A percentile compares a stretch with the other conserved stretches of the same genome.
Conservation (phyloP, 345 rosid genomes). For the Acer yangbiense region DNA sequence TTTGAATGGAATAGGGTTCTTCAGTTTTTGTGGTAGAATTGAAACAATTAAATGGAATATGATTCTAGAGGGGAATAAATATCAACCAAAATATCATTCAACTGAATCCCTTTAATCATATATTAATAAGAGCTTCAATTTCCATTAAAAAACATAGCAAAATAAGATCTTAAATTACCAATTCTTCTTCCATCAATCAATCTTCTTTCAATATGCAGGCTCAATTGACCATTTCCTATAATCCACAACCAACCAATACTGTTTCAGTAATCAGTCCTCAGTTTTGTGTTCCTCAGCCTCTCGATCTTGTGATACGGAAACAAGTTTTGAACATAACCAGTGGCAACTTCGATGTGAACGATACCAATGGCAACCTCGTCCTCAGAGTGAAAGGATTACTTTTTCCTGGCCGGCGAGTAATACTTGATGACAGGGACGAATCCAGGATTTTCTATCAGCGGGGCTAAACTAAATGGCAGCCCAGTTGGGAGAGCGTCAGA, state of each 20-base stretch:
- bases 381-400: slow-evolving; percentile 35
- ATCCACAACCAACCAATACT: neutral
- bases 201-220: slow-evolving; percentile 20
- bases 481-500: too few species aligned
- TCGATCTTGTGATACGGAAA: slow-evolving; percentile 35
- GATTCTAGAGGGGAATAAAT: neutral
- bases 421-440: too few species aligned
- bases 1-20: neutral
- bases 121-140: neutral
- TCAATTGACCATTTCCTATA: neutral
- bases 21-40: neutral
- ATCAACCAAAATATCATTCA: neutral
- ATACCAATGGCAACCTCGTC: slow-evolving; percentile 33
- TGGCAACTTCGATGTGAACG: slow-evolving; percentile 41
- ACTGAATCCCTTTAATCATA: neutral
- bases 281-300: slow-evolving; percentile 34
- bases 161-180: slow-evolving; percentile 5
- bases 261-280: slow-evolving; percentile 18
- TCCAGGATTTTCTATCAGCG: too few species aligned
- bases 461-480: too few species aligned
- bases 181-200: too few species aligned
- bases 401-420: slow-evolving; percentile 26
- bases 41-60: neutral
- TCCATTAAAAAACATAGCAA: neutral
- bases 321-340: slow-evolving; percentile 37